phyloP scores from a whole-genome alignment of 2,329 filamentous ascomycete genomes.

The Macrophomina phaseolina region DNA sequence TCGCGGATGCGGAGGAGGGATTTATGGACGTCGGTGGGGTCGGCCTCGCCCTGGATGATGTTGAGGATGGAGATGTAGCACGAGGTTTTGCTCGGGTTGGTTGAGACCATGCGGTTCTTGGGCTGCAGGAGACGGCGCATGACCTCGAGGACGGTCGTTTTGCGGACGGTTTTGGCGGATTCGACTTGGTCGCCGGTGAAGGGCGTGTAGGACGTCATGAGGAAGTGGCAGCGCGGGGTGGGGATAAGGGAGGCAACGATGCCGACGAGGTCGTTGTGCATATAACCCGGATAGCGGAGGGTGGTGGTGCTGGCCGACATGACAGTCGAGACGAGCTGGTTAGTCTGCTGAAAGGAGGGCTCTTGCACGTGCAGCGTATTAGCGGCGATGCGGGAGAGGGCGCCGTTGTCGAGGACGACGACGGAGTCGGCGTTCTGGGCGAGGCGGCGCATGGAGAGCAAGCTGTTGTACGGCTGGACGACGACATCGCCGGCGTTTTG shows the following conservation, averaged over 20 bases:
- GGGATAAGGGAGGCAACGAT: slow-evolving; percentile 96
- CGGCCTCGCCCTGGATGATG: slow-evolving; percentile 98
- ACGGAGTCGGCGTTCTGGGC: slow-evolving; percentile 98
- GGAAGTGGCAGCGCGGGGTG: slow-evolving; percentile 94
- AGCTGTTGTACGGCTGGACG: slow-evolving; percentile 97
- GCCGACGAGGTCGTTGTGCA: slow-evolving; percentile 99
- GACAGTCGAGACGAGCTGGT: slow-evolving; percentile 94
- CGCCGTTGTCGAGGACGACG: slow-evolving; percentile 95
- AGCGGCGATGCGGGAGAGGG: slow-evolving; percentile 89
- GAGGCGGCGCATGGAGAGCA: slow-evolving; percentile 86
- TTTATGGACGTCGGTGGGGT: slow-evolving; percentile 97
- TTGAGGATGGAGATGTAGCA: slow-evolving; percentile 99
- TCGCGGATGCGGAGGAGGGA: slow-evolving; percentile 94
- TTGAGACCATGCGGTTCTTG: slow-evolving; percentile 99
- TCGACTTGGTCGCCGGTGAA: slow-evolving; percentile 97
- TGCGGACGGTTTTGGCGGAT: slow-evolving; percentile 95
- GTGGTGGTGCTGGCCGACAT: slow-evolving; percentile 99
- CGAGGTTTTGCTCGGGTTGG: slow-evolving; percentile 91
- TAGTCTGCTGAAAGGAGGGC: slow-evolving; percentile 95
- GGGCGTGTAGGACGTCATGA: slow-evolving; percentile 97
- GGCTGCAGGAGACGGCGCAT: slow-evolving; percentile 95
- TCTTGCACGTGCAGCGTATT: slow-evolving; percentile 94
- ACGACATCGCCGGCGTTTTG: slow-evolving; percentile 88
- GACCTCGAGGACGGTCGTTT: slow-evolving; percentile 96
- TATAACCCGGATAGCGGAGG: slow-evolving; percentile 95